phyloP scores from a whole-genome alignment of 371 early-diverging fungal species.

The Apophysomyces trapeziformis region DNA sequence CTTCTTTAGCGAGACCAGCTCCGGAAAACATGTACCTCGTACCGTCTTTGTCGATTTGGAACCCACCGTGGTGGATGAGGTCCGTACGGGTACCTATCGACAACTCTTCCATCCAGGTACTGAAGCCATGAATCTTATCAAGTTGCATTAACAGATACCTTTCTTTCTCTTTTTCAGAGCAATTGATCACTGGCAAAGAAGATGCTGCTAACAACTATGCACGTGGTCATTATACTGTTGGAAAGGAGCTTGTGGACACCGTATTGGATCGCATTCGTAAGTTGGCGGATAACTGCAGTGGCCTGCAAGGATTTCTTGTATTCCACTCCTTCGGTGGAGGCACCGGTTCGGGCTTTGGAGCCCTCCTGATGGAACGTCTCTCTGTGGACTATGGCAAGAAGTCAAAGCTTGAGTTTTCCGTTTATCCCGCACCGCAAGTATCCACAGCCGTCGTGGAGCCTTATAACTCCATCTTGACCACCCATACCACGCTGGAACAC shows the following conservation, averaged over 20 bases:
- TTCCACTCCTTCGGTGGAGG: conserved; percentile 99
- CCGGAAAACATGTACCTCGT: conserved; percentile 98
- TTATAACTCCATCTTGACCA: conserved; percentile 96
- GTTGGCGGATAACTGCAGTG: conserved; percentile 97
- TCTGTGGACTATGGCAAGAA: conserved; percentile 64
- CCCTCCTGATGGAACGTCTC: conserved; percentile 95
- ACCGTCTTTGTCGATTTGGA: conserved; percentile 98
- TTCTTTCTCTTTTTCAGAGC: conserved; percentile 93
- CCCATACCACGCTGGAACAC: conserved; percentile 96
- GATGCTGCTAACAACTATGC: conserved; percentile 99
- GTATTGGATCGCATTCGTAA: conserved; percentile 98
- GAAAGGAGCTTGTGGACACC: conserved; percentile 97
- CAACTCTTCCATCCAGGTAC: conserved; percentile 97
- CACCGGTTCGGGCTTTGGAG: conserved; percentile 99
- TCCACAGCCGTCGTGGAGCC: conserved; percentile 98
- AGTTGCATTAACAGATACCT: conserved; percentile 93
- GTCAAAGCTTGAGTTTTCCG: conserved; percentile 95
- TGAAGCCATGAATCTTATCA: conserved; percentile 58
- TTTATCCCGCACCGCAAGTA: conserved; percentile 98
- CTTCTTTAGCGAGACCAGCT: conserved; percentile 95
- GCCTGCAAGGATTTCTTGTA: conserved; percentile 96
- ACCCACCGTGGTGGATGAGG: conserved; percentile 97
- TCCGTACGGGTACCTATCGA: conserved; percentile 94
- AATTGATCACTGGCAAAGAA: conserved; percentile 98
- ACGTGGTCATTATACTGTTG: conserved; percentile 99